Percentiles rank a stretch among this genome's conserved stretches.
Conservation (phyloP, 805 yeast genomes). For the Yueomyces sp. region DNA sequence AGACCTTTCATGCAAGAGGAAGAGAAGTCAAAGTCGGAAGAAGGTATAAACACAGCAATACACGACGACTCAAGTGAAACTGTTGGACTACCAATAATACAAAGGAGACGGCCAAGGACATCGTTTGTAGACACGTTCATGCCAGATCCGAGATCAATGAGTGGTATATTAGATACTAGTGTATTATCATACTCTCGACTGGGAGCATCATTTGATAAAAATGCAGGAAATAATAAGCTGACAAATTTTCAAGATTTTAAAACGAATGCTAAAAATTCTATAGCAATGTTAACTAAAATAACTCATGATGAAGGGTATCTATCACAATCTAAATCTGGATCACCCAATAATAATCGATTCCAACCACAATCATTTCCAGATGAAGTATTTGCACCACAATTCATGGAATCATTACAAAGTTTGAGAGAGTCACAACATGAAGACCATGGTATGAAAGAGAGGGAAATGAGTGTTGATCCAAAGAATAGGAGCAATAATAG, state of each 20-base stretch:
- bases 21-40: background rate
- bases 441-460: background rate
- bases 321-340: background rate
- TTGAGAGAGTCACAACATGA: background rate
- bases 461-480: background rate
- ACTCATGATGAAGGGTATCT: background rate
- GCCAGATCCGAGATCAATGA: slow-evolving; percentile 6
- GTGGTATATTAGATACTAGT: background rate
- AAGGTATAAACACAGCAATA: too few relatives aligned
- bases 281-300: background rate
- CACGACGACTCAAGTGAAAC: background rate
- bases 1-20: background rate
- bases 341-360: background rate
- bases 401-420: slow-evolving; percentile 2
- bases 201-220: slow-evolving; percentile 2
- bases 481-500: background rate
- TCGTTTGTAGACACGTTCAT: slow-evolving; percentile 23
- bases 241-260: slow-evolving; percentile 3
- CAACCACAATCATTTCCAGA: background rate
- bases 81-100: slow-evolving; percentile 13
- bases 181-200: background rate
- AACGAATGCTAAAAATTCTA: background rate
- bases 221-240: slow-evolving; percentile 9
- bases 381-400: background rate
- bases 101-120: slow-evolving; percentile 11